phyloP scores from a whole-genome alignment of 2,329 filamentous ascomycete genomes.

The Hypoxylon sp. region DNA sequence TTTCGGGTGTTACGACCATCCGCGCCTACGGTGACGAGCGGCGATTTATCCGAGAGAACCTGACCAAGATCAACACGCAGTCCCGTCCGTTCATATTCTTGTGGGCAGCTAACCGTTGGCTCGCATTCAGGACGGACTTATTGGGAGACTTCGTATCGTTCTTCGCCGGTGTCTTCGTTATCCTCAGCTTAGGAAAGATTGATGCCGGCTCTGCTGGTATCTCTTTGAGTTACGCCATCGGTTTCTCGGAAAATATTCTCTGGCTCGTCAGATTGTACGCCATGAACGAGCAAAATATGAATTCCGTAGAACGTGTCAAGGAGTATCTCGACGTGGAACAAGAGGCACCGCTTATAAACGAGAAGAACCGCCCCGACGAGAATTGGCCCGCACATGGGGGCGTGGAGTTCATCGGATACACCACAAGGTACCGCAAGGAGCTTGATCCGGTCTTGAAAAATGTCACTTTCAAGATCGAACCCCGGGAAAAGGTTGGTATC shows the following conservation, averaged over 20 bases:
- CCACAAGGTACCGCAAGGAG: conserved; percentile 87
- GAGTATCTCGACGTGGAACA: conserved; percentile 98
- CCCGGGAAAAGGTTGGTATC: conserved; percentile 93
- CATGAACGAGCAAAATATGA: conserved; percentile 99
- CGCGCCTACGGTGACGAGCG: conserved; percentile 95
- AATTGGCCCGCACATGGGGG: conserved; percentile 89
- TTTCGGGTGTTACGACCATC: conserved; percentile 95
- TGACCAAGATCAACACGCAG: conserved; percentile 88
- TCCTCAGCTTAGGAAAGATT: conserved; percentile 82
- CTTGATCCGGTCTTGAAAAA: conserved; percentile 87
- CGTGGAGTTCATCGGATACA: conserved; percentile 90
- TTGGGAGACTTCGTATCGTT: conserved; percentile 93
- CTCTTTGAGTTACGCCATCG: conserved; percentile 94
- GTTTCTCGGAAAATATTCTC: conserved; percentile 95
- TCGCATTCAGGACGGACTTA: conserved; percentile 90
- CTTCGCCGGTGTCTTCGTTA: conserved; percentile 91
- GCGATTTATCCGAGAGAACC: conserved; percentile 92
- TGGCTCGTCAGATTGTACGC: conserved; percentile 97
- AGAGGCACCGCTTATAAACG: conserved; percentile 82
- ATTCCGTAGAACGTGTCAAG: conserved; percentile 96
- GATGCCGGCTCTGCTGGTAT: conserved; percentile 93
- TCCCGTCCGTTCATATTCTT: conserved; percentile 94
- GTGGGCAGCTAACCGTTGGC: conserved; percentile 97
- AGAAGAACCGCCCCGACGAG: conserved; percentile 78
- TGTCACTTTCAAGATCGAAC: conserved; percentile 86